Percentiles rank a stretch among this genome's conserved stretches.
Evolutionary conservation across 345 rosid species (phyloP).

Genomic region (Microthlaspi erraticum): DNA sequence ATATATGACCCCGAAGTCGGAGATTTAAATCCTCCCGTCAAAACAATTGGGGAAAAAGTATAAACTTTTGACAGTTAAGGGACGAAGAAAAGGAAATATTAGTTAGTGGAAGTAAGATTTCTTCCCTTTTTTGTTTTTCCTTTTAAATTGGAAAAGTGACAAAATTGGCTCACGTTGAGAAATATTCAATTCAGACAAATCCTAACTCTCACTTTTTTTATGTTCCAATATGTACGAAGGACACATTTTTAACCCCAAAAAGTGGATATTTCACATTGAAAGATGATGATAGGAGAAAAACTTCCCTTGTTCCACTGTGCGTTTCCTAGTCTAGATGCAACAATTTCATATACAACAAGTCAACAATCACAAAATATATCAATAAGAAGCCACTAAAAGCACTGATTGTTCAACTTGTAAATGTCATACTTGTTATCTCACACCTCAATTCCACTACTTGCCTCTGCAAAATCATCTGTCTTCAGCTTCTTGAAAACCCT

Average conservation of each 20-base stretch:
- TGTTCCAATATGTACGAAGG: not conserved
- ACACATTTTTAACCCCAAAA: not conserved
- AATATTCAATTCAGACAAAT: not conserved
- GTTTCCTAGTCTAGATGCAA: conserved; percentile 18
- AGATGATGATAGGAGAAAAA: conserved; percentile 4
- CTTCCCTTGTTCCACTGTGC: conserved; percentile 1
- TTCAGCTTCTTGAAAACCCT: conserved; percentile 54
- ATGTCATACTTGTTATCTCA: conserved; percentile 9
- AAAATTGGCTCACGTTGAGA: conserved; percentile 9
- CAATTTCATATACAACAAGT: conserved; percentile 2
- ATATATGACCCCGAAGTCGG: not conserved
- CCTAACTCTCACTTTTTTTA: not conserved
- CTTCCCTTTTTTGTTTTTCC: not conserved
- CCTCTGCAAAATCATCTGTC: conserved; percentile 43
- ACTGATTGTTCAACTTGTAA: conserved; percentile 20
- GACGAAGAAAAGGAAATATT: conserved; percentile 24
- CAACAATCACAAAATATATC: not conserved
- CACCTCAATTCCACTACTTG: conserved; percentile 33
- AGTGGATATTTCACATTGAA: conserved; percentile 11
- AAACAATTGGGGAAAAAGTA: conserved; percentile 3
- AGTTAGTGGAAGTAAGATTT: not conserved
- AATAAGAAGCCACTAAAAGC: not conserved
- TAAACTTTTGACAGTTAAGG: conserved; percentile 27
- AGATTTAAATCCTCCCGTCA: not conserved
- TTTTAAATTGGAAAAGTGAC: conserved; percentile 11